phyloP scores from a whole-genome alignment of 2,329 filamentous ascomycete species.

The Botryotinia narcissicola region DNA sequence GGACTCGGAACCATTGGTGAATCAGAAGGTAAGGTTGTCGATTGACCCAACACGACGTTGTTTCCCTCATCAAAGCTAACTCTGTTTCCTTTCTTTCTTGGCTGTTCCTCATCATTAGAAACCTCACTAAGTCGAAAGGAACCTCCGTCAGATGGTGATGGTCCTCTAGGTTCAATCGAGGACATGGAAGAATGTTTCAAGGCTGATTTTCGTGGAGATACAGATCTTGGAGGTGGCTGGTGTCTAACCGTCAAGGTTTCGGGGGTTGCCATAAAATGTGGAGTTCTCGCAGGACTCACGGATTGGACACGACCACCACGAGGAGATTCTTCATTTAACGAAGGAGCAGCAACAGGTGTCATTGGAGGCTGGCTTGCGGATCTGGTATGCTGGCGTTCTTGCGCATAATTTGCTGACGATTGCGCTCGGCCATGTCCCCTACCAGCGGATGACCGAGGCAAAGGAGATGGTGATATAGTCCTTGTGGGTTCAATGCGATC shows the following conservation, averaged over 20 bases:
- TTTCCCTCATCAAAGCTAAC: constrained; percentile 73
- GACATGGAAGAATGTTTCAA: constrained; percentile 55
- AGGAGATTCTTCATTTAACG: constrained; percentile 25
- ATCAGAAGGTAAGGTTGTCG: constrained; percentile 42
- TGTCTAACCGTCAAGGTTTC: constrained; percentile 60
- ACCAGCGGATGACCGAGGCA: constrained; percentile 30
- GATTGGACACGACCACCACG: constrained; percentile 41
- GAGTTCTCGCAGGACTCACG: constrained; percentile 62
- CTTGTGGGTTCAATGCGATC: constrained; percentile 21
- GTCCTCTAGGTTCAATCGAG: constrained; percentile 51
- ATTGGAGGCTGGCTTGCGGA: constrained; percentile 31
- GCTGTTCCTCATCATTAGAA: constrained; percentile 40
- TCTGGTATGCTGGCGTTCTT: constrained; percentile 28
- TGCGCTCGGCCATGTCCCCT: constrained; percentile 31
- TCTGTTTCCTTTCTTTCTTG: constrained; percentile 63
- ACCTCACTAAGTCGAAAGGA: constrained; percentile 42
- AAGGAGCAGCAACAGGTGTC: constrained; percentile 8
- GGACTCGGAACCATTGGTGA: constrained; percentile 44
- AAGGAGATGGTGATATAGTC: constrained; percentile 32
- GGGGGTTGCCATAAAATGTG: constrained; percentile 62
- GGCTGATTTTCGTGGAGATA: constrained; percentile 76
- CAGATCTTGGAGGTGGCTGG: constrained; percentile 65
- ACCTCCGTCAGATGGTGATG: constrained; percentile 46
- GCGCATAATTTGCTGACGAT: constrained; percentile 28
- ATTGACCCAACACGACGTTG: constrained; percentile 54